These are phyloP conservation scores for Xerocomus potaroensis DNA, from an alignment of 768 basidiomycete genomes.

Conservation along the genomic window DNA sequence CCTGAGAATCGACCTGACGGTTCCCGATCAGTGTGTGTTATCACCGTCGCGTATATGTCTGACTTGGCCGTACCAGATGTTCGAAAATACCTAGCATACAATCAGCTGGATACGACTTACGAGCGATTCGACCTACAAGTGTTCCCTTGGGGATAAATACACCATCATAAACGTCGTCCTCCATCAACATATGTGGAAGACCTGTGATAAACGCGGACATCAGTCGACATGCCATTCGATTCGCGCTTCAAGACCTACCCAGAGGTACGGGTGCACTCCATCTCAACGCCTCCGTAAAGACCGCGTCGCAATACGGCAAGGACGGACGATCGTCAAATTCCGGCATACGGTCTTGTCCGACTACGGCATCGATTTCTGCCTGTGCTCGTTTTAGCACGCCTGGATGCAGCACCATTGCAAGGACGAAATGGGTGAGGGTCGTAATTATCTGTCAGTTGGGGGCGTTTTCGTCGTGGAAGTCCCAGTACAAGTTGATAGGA, in stretches of 20 bases:
- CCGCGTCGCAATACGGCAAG: conserved; percentile 55
- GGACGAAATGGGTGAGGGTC: conserved; percentile 49
- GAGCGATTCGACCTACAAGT: conserved; percentile 34
- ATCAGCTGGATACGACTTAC: conserved; percentile 3
- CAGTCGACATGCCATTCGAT: background rate
- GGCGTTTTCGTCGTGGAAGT: conserved; percentile 1
- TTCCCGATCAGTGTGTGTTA: background rate
- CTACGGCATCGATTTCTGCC: conserved; percentile 58
- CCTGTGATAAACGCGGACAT: conserved; percentile 31
- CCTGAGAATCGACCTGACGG: conserved; percentile 40
- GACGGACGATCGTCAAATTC: conserved; percentile 49
- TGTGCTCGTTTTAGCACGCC: conserved; percentile 55
- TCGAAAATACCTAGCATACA: conserved; percentile 44
- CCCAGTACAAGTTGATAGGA: background rate
- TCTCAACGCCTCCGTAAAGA: conserved; percentile 52
- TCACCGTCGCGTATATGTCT: background rate
- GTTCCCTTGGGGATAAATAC: conserved; percentile 62
- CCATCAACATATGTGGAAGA: conserved; percentile 60
- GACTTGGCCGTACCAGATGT: conserved; percentile 47
- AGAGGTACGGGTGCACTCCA: conserved; percentile 58
- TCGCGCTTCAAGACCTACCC: conserved; percentile 34
- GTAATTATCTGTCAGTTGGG: conserved; percentile 47
- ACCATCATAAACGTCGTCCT: conserved; percentile 61
- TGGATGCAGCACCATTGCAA: conserved; percentile 64
- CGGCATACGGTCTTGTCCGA: conserved; percentile 46